Conservation (phyloP, 2,329 filamentous ascomycete genomes). For the Cladosporium oxysporum region DNA sequence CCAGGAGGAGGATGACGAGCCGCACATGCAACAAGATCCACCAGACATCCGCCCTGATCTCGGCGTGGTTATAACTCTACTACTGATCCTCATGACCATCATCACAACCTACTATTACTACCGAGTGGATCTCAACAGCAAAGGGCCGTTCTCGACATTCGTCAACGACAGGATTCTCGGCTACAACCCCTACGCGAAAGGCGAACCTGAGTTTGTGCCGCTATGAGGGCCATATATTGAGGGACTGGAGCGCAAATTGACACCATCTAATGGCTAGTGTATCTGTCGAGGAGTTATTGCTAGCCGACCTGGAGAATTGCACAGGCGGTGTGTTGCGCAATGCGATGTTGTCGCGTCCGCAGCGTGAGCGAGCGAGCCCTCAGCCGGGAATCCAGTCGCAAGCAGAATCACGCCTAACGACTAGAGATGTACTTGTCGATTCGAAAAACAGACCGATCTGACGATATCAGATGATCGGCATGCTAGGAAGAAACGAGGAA, state of each 20-base stretch:
- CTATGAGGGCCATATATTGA: neutral
- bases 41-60: conserved; percentile 1
- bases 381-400: neutral
- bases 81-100: neutral
- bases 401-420: neutral
- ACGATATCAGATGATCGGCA: neutral
- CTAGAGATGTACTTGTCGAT: neutral
- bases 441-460: neutral
- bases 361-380: neutral
- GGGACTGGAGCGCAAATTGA: no score
- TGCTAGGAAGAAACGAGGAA: neutral
- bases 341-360: no score
- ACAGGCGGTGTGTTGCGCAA: neutral
- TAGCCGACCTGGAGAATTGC: neutral
- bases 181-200: neutral
- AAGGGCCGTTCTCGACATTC: neutral
- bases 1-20: neutral
- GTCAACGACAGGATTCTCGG: conserved; percentile 4
- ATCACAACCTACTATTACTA: neutral
- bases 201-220: neutral
- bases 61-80: neutral
- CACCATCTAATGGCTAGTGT: no score
- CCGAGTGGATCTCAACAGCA: neutral
- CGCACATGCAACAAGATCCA: neutral
- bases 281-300: neutral